Evolutionary conservation across 179 eudicot genomes (phyloP), one percentile per base, ranked within the genome.

Genomic region (Silene noctiflora): DNA sequence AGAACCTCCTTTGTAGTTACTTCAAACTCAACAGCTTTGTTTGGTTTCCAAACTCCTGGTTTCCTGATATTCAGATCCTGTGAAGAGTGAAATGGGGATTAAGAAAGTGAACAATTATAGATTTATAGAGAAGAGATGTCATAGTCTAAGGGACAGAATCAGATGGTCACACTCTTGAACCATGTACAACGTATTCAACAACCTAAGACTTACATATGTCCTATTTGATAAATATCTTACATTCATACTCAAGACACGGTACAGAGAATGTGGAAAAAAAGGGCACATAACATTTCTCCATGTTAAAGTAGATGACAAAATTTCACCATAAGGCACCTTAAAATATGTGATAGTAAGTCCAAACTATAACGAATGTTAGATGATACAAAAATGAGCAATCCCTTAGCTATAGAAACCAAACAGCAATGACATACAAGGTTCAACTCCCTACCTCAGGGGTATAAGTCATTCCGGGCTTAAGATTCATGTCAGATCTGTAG

Each of bases 21-120:
- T 84, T 87, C 85, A 81, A 92, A 92, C 74, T 92, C 97, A 5
- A n/a, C n/a, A 4, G 0, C 80, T 81, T 72, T 86, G 22, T 0
- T 5, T 66, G 90, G 85, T 70, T 81, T 89, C 67, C 86, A 87
- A 11, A 86, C 84, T 27, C 87, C 91, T 67, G 90, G 94, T 81
- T 81, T 92, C 76, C 78, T 87, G 22, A 92, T 85, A 83, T 92
- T 87, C 53, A 92, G 89, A 80, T 92, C 96, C 96, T 92, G 87
- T 75, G 27, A 62, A 19, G 29, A 25, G 55, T 53, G 76, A 27
- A 80, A 60, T 5, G n/a, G 1, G 67, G n/a, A 66, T 11, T 33
- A 35, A 61, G 12, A 69, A 31, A 17, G 75, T 17, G 63, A 71
- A 56, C 31, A 39, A 24, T 58, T 33, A 20, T 35, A 46, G 10